These are phyloP conservation scores for Balamuthia mandrillaris DNA, from an alignment of 208 protist genomes.

Conservation along the genomic window DNA sequence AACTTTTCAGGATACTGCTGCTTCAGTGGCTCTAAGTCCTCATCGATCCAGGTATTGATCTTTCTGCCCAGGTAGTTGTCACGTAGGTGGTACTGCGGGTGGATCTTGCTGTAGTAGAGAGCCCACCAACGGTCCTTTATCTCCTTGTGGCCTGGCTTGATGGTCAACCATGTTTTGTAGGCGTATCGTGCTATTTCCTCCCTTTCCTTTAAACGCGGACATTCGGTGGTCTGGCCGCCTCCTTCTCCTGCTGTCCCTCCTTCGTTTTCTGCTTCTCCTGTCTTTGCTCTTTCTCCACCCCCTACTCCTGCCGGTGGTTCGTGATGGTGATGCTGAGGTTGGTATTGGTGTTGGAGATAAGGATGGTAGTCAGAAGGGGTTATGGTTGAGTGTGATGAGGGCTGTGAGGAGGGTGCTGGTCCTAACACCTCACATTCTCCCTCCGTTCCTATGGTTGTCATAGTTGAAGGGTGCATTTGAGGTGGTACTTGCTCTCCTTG, in stretches of 20 bases:
- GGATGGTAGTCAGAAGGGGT: no score
- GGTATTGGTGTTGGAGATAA: background rate
- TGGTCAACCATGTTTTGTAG: slow-evolving; percentile 50
- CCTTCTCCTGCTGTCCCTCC: background rate
- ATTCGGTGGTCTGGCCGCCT: no score
- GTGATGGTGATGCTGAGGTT: background rate
- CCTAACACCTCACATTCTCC: background rate
- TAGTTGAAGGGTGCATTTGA: no score
- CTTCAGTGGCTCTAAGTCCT: slow-evolving; percentile 37
- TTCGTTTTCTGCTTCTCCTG: background rate
- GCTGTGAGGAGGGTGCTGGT: background rate
- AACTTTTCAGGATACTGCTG: background rate
- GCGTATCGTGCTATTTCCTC: slow-evolving; percentile 48
- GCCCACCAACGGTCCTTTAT: slow-evolving; percentile 60
- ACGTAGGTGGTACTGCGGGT: slow-evolving; percentile 49
- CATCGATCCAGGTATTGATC: slow-evolving; percentile 60
- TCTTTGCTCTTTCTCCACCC: background rate
- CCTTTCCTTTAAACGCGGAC: slow-evolving; percentile 25
- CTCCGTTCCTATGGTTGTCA: no score
- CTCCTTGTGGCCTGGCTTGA: slow-evolving; percentile 55
- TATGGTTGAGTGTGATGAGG: no score
- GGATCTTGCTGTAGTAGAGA: slow-evolving; percentile 51
- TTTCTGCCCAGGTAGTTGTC: slow-evolving; percentile 54
- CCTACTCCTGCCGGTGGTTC: background rate
- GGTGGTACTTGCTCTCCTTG: background rate